A percentile compares a stretch with the other conserved stretches of the same genome.
Evolutionary conservation across 2,329 filamentous ascomycete species (phyloP).

Genomic region (Cladosporium velox): DNA sequence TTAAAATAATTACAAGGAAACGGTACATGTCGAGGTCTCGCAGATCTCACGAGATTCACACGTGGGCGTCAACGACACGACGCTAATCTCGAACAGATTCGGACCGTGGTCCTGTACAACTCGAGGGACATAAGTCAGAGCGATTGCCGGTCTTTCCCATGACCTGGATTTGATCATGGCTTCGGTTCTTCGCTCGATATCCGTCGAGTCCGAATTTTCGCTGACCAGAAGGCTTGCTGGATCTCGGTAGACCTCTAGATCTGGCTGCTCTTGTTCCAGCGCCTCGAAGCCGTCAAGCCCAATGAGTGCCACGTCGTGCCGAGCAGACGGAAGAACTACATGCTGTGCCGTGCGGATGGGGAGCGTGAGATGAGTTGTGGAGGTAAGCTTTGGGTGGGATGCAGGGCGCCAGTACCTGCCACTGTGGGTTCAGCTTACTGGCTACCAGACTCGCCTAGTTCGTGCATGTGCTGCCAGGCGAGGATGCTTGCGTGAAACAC

Average conservation of each 20-base stretch:
- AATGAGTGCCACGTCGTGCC: background rate
- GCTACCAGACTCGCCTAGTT: background rate
- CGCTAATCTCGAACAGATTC: background rate
- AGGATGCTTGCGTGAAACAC: background rate
- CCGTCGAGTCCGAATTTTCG: background rate
- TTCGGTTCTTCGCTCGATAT: background rate
- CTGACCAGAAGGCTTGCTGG: background rate
- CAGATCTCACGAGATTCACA: slow-evolving; percentile 18
- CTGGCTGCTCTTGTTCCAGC: background rate
- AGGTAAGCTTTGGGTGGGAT: slow-evolving; percentile 11
- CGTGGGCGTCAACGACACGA: slow-evolving; percentile 5
- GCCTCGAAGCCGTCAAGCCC: background rate
- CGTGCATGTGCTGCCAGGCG: background rate
- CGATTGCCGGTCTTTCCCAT: background rate
- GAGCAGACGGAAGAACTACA: background rate
- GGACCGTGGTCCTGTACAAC: slow-evolving; percentile 7
- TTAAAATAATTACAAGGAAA: background rate
- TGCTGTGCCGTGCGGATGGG: slow-evolving; percentile 15
- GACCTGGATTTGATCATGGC: background rate
- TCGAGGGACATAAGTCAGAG: background rate
- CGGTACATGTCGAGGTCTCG: background rate
- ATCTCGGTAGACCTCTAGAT: background rate
- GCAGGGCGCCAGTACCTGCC: background rate
- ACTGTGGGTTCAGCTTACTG: background rate
- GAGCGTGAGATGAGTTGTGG: background rate